Evolutionary conservation across 805 yeast genomes (phyloP).

Genomic region (Ascoidea asiatica): DNA sequence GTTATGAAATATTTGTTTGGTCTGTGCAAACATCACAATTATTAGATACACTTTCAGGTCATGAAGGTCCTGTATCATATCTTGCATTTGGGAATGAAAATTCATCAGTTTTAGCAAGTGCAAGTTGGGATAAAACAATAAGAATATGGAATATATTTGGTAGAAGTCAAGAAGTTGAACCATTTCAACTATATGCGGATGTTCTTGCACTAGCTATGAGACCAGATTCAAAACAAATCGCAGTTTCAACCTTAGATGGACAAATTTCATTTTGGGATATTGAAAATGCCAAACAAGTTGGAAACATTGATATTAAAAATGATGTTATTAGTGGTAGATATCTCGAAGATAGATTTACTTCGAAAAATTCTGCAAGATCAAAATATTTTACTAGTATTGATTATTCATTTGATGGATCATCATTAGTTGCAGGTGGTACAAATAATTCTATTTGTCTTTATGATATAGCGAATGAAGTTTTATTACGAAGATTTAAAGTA

Average conservation of each 20-base stretch:
- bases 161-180: slow-evolving; percentile 79
- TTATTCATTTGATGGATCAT: slow-evolving; percentile 82
- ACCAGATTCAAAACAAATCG: slow-evolving; percentile 87
- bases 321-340: slow-evolving; percentile 85
- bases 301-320: slow-evolving; percentile 71
- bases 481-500: slow-evolving; percentile 68
- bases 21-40: slow-evolving; percentile 92
- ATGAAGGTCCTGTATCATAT: slow-evolving; percentile 89
- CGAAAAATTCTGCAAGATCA: slow-evolving; percentile 72
- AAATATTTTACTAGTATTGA: slow-evolving; percentile 70
- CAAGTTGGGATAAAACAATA: slow-evolving; percentile 94
- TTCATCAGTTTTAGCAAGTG: slow-evolving; percentile 63
- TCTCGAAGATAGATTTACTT: slow-evolving; percentile 65
- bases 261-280: slow-evolving; percentile 75
- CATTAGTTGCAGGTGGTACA: slow-evolving; percentile 86
- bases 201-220: slow-evolving; percentile 72
- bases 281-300: slow-evolving; percentile 67
- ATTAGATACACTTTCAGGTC: slow-evolving; percentile 80
- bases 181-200: slow-evolving; percentile 74
- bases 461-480: slow-evolving; percentile 79
- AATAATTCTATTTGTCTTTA: slow-evolving; percentile 84
- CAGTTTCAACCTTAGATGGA: slow-evolving; percentile 83
- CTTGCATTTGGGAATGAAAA: slow-evolving; percentile 75
- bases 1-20: slow-evolving; percentile 90
- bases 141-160: slow-evolving; percentile 89